These are phyloP conservation scores for Pichia kluyveri DNA, from an alignment of 805 yeast species.

Conservation along the genomic window DNA sequence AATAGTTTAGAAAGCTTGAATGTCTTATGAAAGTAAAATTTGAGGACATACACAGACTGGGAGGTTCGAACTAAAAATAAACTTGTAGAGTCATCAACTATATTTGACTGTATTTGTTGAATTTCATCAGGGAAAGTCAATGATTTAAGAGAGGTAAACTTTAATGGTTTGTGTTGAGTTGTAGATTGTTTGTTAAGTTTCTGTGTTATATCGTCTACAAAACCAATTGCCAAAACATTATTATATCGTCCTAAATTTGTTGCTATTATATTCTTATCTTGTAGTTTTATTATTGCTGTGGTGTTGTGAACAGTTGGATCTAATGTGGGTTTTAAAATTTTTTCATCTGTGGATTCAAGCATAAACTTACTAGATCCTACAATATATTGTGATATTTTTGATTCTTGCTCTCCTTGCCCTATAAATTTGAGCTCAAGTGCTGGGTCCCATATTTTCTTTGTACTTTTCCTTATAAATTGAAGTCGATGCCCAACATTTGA, in stretches of 20 bases:
- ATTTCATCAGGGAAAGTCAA: background rate
- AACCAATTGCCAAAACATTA: background rate
- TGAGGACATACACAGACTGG: background rate
- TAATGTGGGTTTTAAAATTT: background rate
- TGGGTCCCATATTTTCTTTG: background rate
- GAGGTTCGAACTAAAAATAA: background rate
- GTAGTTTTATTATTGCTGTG: background rate
- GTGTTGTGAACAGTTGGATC: background rate
- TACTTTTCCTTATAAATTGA: background rate
- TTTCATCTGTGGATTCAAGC: background rate
- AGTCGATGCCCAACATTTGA: background rate
- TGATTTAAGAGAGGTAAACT: background rate
- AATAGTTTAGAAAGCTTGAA: background rate
- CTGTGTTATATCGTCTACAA: background rate
- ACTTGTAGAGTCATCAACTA: background rate
- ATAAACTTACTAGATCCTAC: too few relatives aligned
- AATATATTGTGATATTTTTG: too few relatives aligned
- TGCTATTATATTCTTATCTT: background rate
- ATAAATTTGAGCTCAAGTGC: too few relatives aligned
- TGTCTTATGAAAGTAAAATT: background rate
- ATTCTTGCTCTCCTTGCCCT: too few relatives aligned
- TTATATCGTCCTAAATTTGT: background rate
- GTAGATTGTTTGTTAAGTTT: too few relatives aligned
- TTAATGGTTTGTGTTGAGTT: too few relatives aligned
- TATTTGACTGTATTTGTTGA: background rate